These are phyloP conservation scores for Arbutus unedo DNA, from an alignment of 148 eudicot genomes.

Conservation along the genomic window DNA sequence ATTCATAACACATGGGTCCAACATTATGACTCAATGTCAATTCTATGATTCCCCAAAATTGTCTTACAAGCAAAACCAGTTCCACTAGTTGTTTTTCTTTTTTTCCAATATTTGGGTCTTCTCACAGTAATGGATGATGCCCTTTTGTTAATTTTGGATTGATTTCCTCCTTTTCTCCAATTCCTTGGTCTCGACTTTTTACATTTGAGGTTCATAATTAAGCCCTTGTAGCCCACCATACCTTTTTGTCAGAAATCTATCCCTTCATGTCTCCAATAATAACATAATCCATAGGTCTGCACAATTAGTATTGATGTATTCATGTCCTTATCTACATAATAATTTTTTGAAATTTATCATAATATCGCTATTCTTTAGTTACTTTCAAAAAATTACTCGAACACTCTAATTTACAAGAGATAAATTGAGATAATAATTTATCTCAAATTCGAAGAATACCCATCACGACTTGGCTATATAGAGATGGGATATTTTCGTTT, in stretches of 20 bases:
- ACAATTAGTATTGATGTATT: neutral
- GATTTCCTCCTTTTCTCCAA: neutral
- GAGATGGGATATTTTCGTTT: no score
- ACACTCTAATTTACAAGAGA: no score
- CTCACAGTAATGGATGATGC: neutral
- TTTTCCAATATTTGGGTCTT: neutral
- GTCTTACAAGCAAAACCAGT: neutral
- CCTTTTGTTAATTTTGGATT: neutral
- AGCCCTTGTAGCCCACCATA: neutral
- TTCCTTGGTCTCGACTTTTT: neutral
- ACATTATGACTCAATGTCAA: neutral
- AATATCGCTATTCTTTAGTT: no score
- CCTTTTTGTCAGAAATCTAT: neutral
- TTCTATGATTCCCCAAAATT: neutral
- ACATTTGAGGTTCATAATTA: neutral
- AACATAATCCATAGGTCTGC: neutral
- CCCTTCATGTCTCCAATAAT: neutral
- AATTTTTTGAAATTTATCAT: neutral
- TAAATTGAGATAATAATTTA: no score
- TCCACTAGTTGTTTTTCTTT: neutral
- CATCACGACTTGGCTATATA: no score
- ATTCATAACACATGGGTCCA: constrained; percentile 9
- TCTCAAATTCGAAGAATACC: no score
- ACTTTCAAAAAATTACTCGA: no score
- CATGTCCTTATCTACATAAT: neutral